These are phyloP conservation scores for Alternaria solani DNA, from an alignment of 2,329 filamentous ascomycete genomes.

Conservation along the genomic window DNA sequence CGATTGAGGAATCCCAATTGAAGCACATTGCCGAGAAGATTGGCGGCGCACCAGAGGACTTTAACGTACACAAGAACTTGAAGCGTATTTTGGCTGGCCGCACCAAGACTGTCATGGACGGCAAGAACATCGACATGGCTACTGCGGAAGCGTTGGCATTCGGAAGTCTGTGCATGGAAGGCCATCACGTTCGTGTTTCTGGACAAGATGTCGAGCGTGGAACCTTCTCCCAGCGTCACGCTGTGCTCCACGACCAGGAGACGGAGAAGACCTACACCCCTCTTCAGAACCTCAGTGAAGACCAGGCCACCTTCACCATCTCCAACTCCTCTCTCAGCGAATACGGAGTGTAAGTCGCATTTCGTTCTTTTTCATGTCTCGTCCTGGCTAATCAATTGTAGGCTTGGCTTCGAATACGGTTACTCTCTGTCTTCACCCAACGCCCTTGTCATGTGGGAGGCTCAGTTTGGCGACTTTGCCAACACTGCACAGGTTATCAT, in stretches of 20 bases:
- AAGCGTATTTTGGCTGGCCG: slow-evolving; percentile 93
- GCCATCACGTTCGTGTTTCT: slow-evolving; percentile 95
- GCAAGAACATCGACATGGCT: slow-evolving; percentile 96
- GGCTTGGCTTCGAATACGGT: slow-evolving; percentile 96
- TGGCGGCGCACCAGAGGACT: slow-evolving; percentile 80
- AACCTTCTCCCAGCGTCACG: slow-evolving; percentile 97
- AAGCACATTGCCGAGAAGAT: slow-evolving; percentile 85
- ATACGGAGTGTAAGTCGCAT: slow-evolving; percentile 66
- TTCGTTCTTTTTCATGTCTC: background rate
- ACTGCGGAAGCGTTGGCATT: slow-evolving; percentile 97
- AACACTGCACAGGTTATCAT: slow-evolving; percentile 99
- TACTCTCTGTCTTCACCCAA: slow-evolving; percentile 98
- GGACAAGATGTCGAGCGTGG: slow-evolving; percentile 99
- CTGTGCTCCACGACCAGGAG: slow-evolving; percentile 97
- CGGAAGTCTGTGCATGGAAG: slow-evolving; percentile 87
- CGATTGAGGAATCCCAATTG: slow-evolving; percentile 74
- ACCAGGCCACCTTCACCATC: slow-evolving; percentile 96
- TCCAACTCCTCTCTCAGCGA: slow-evolving; percentile 90
- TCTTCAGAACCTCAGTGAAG: slow-evolving; percentile 84
- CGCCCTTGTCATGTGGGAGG: slow-evolving; percentile 98
- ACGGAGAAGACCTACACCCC: slow-evolving; percentile 92
- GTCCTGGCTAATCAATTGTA: slow-evolving; percentile 48
- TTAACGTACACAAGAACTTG: slow-evolving; percentile 91
- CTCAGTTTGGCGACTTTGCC: slow-evolving; percentile 99
- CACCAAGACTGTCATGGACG: slow-evolving; percentile 90